These are phyloP conservation scores for Lippia alba DNA, from an alignment of 305 asterid species.

Conservation along the genomic window DNA sequence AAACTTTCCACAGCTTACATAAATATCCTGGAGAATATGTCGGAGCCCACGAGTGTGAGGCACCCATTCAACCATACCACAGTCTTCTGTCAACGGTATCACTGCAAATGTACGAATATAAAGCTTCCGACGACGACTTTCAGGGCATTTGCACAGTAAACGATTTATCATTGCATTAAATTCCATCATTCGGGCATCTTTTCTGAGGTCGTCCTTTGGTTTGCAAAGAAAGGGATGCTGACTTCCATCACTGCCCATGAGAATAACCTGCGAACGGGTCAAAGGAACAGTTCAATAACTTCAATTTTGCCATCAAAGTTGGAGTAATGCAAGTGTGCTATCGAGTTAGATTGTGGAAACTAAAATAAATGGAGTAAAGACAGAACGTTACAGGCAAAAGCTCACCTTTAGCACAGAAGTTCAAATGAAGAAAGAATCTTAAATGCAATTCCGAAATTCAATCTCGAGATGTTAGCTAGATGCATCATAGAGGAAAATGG, in stretches of 20 bases:
- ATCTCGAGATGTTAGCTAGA: slow-evolving; percentile 21
- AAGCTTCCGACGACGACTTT: slow-evolving; percentile 97
- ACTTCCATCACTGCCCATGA: slow-evolving; percentile 91
- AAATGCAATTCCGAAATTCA: slow-evolving; percentile 21
- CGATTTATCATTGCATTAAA: slow-evolving; percentile 98
- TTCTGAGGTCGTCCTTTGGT: slow-evolving; percentile 97
- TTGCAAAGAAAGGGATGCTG: slow-evolving; percentile 96
- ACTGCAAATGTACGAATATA: slow-evolving; percentile 97
- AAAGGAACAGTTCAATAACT: slow-evolving; percentile 3
- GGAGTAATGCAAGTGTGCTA: slow-evolving; percentile 17
- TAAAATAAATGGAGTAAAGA: slow-evolving; percentile 18
- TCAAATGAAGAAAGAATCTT: not conserved
- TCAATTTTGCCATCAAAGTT: slow-evolving; percentile 28
- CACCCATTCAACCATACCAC: slow-evolving; percentile 99
- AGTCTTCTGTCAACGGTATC: slow-evolving; percentile 93
- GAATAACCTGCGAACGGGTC: slow-evolving; percentile 65
- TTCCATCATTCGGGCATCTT: slow-evolving; percentile 99
- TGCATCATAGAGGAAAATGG: not conserved
- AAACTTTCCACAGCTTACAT: slow-evolving; percentile 88
- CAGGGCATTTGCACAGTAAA: slow-evolving; percentile 80
- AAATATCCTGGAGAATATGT: slow-evolving; percentile 92
- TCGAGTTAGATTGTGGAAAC: slow-evolving; percentile 1
- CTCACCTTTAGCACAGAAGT: not conserved
- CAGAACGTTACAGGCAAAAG: slow-evolving; percentile 13
- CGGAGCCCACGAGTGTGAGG: slow-evolving; percentile 98